Conservation (phyloP, 148 eudicot species). For the Vaccinium darrowii region DNA sequence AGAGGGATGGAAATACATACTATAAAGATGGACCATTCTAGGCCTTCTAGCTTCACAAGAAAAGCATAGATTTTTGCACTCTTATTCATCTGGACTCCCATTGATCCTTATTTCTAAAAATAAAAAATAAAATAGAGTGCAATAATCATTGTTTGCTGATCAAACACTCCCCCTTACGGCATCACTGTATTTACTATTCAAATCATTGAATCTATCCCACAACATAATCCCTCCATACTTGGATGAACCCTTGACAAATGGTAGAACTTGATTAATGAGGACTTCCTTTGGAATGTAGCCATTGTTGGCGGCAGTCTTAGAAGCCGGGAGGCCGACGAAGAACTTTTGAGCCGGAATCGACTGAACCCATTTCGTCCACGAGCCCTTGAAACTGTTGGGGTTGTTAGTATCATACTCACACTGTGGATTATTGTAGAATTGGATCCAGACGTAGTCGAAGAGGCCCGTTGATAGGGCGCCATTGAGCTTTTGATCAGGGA, state of each 20-base stretch:
- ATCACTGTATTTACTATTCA: conserved; percentile 14
- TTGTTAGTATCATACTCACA: conserved; percentile 18
- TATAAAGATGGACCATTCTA: background rate
- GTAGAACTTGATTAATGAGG: conserved; percentile 24
- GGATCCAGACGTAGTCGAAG: conserved; percentile 27
- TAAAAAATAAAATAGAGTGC: background rate
- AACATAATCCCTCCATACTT: conserved; percentile 37
- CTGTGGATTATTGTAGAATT: conserved; percentile 29
- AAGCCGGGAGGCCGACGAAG: conserved; percentile 31
- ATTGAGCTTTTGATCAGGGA: conserved; percentile 18
- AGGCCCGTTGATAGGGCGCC: conserved; percentile 21
- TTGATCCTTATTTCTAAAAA: no score
- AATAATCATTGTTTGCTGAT: background rate
- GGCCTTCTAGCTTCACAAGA: no score
- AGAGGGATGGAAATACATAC: background rate
- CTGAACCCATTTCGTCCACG: conserved; percentile 23
- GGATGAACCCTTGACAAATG: conserved; percentile 19
- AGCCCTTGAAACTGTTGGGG: conserved; percentile 13
- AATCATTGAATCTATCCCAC: conserved; percentile 21
- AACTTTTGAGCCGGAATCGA: conserved; percentile 10
- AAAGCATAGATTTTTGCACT: background rate
- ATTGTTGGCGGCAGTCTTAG: conserved; percentile 13
- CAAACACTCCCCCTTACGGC: conserved; percentile 21
- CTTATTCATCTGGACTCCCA: background rate
- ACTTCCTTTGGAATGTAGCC: conserved; percentile 28